Evolutionary conservation across 768 basidiomycete species (phyloP).

Genomic region (Leccinum aurantiacum): DNA sequence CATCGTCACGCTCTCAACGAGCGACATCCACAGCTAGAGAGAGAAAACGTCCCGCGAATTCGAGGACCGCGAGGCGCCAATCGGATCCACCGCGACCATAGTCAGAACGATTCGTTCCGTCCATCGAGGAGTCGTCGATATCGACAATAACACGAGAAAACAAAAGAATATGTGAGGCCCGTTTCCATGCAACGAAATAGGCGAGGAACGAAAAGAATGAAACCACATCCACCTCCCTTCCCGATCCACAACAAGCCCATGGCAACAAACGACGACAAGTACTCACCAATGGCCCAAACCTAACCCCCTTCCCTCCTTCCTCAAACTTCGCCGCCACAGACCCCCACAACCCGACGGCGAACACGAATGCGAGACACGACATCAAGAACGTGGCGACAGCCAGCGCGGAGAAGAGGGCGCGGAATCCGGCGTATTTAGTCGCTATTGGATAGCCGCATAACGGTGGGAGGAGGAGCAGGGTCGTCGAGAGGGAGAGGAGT

Average conservation of each 20-base stretch:
- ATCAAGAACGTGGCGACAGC: background rate
- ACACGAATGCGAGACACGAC: slow-evolving; percentile 2
- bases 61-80: no score
- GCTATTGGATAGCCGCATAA: background rate
- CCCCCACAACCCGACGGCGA: background rate
- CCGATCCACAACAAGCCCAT: no score
- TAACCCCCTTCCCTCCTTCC: background rate
- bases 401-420: background rate
- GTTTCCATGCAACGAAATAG: background rate
- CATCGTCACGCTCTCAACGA: slow-evolving; percentile 1
- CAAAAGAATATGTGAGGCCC: background rate
- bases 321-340: background rate
- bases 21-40: slow-evolving; percentile 3
- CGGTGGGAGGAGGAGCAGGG: background rate
- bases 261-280: background rate
- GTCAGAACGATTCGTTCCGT: slow-evolving; percentile 19
- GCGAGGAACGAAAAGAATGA: background rate
- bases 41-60: no score
- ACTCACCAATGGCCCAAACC: slow-evolving; percentile 7
- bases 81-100: slow-evolving; percentile 9
- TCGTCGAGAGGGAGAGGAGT: background rate
- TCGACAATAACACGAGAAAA: background rate
- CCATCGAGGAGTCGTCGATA: slow-evolving; percentile 54
- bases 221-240: background rate
- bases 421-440: background rate